A percentile compares a stretch with the other conserved stretches of the same genome.
phyloP scores from a whole-genome alignment of 441 rosid genomes.

The Cnidoscolus chayamansa region DNA sequence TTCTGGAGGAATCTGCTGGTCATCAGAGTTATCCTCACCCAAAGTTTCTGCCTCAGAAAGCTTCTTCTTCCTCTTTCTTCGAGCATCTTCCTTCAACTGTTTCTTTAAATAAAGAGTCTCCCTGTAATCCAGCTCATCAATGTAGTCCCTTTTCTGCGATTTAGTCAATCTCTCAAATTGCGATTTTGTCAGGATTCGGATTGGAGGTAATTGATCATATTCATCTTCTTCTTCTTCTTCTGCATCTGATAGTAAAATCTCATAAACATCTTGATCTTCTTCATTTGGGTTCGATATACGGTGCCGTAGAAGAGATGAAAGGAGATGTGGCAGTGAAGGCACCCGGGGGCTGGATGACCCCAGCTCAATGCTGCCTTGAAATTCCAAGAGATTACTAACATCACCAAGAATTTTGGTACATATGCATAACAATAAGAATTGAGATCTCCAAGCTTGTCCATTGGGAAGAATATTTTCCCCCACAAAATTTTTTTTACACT shows the following conservation, averaged over 20 bases:
- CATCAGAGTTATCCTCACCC: slow-evolving; percentile 33
- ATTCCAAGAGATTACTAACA: slow-evolving; percentile 56
- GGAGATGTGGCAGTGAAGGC: slow-evolving; percentile 91
- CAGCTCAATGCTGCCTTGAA: slow-evolving; percentile 58
- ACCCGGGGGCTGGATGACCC: slow-evolving; percentile 51
- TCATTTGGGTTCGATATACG: slow-evolving; percentile 46
- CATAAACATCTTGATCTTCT: slow-evolving; percentile 49
- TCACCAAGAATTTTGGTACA: slow-evolving; percentile 79
- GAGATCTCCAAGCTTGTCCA: slow-evolving; percentile 80
- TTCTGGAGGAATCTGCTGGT: slow-evolving; percentile 40
- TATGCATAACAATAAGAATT: slow-evolving; percentile 57
- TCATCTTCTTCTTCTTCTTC: slow-evolving; percentile 58
- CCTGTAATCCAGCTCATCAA: slow-evolving; percentile 85
- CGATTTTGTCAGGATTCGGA: slow-evolving; percentile 70
- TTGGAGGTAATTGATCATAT: slow-evolving; percentile 80
- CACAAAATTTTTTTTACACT: slow-evolving; percentile 55
- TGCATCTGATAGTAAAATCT: slow-evolving; percentile 41
- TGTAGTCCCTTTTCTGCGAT: slow-evolving; percentile 67
- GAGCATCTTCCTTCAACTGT: slow-evolving; percentile 69
- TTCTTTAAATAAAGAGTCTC: slow-evolving; percentile 81
- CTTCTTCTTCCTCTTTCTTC: slow-evolving; percentile 49
- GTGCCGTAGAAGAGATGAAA: slow-evolving; percentile 64
- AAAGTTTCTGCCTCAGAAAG: slow-evolving; percentile 35
- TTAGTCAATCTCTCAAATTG: slow-evolving; percentile 69
- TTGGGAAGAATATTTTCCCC: slow-evolving; percentile 82